Base-by-base conservation (phyloP, 176 grass and related monocot genomes). In the Panicum miliaceum region DNA sequence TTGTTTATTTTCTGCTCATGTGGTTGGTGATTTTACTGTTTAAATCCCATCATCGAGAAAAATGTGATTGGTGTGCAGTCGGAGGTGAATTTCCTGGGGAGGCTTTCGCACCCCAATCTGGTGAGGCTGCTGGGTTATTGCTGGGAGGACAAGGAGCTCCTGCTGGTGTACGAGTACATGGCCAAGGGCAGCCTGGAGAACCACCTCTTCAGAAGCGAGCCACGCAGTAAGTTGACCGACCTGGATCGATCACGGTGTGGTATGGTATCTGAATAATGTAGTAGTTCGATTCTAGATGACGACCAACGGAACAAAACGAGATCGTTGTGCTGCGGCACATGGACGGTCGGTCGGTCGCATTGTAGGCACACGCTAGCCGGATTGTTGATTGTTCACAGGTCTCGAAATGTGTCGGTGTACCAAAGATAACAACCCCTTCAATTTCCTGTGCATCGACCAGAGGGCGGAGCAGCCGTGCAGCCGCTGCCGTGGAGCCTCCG, bases 91-190 rank as follows among this genome's bases (percentile, higher is more conserved):
- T 92, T 92, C 72, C 90, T 95, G 2, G 93, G 93, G 7, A 90
- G 90, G 62, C 81, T 95, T 34, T 73, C 76, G 12, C 93, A 95
- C 69, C 93, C 93, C 64, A 92, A 95, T 13, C 85, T 95, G 63
- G 93, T 95, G 65, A 83, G 79, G 66, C 85, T 95, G 56, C 41
- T 95, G 42, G 93, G 93, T 10, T 95, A 95, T 46, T 92, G 93
- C 61, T 85, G 82, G 83, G 90, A 95, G 84, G 88, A 89, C 6
- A 84, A 79, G 46, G 90, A 95, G 87, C 90, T 92, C 22, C 77
- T 95, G 66, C 93, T 95, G 11, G 93, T 92, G 53, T 95, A 95
- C 79, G 90, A 95, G 73, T 82, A 78, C 84, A 95, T 95, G 93
- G 82, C 80, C 40, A 89, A 90, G 18, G 93, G 86, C 62, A 95